Evolutionary conservation across 345 rosid species (phyloP).

Genomic region (Barbarea vulgaris): DNA sequence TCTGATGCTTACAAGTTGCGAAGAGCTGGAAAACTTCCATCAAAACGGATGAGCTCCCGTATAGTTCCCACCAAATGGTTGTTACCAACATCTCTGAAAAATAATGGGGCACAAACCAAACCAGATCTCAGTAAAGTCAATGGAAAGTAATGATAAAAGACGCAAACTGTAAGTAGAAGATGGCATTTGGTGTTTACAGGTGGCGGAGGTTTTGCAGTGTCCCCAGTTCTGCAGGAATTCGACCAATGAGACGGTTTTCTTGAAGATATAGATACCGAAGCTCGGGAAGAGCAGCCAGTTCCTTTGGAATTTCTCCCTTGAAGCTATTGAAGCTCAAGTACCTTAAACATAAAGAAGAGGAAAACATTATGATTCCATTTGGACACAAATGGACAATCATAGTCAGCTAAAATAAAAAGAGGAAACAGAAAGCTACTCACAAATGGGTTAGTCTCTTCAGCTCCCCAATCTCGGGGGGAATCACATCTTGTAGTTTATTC

Average conservation of each 20-base stretch:
- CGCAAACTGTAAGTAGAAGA: neutral
- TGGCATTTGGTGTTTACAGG: slow-evolving; percentile 42
- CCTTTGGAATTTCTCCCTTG: slow-evolving; percentile 92
- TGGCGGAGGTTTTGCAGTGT: slow-evolving; percentile 67
- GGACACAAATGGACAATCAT: neutral
- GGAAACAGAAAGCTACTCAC: slow-evolving; percentile 49
- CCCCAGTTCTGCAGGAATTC: slow-evolving; percentile 85
- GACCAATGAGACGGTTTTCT: slow-evolving; percentile 84
- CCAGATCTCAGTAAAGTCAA: neutral
- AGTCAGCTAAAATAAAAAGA: neutral
- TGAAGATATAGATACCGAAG: slow-evolving; percentile 92
- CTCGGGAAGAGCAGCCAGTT: slow-evolving; percentile 83
- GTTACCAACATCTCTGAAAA: slow-evolving; percentile 85
- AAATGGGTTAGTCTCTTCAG: slow-evolving; percentile 87
- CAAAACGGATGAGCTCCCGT: slow-evolving; percentile 84
- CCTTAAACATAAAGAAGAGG: slow-evolving; percentile 32
- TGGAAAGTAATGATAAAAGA: slow-evolving; percentile 1
- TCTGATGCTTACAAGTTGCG: slow-evolving; percentile 78
- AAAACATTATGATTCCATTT: neutral
- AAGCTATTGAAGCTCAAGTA: slow-evolving; percentile 92
- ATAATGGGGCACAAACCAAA: slow-evolving; percentile 22
- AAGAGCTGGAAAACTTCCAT: slow-evolving; percentile 84
- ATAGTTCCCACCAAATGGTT: slow-evolving; percentile 95
- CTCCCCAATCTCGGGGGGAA: slow-evolving; percentile 90
- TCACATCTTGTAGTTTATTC: slow-evolving; percentile 90